These are phyloP conservation scores for Elaeis guineensis DNA, from an alignment of 176 grass and related monocot species.

Conservation along the genomic window DNA sequence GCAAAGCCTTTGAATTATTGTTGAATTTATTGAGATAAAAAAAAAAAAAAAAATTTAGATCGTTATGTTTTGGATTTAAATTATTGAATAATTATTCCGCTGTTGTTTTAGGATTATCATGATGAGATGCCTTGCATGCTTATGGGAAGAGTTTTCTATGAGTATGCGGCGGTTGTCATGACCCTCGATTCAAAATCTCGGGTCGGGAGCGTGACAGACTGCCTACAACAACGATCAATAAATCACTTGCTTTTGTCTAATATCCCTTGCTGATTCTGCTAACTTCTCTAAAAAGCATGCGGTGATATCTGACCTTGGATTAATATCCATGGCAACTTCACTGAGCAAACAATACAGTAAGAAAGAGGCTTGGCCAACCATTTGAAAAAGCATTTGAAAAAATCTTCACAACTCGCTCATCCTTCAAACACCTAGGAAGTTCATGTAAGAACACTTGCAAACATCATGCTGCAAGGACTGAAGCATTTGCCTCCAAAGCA, in stretches of 20 bases:
- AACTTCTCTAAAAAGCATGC: slow-evolving; percentile 59
- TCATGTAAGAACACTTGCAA: slow-evolving; percentile 79
- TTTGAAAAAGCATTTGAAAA: slow-evolving; percentile 61
- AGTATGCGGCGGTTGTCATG: no score
- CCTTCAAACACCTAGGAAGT: slow-evolving; percentile 53
- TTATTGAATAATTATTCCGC: no score
- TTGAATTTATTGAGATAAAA: no score
- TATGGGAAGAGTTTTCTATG: no score
- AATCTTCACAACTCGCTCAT: slow-evolving; percentile 59
- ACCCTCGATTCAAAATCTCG: no score
- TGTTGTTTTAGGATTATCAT: no score
- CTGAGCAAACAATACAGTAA: slow-evolving; percentile 72
- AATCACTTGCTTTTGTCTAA: slow-evolving; percentile 70
- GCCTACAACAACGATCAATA: no score
- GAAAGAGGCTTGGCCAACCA: slow-evolving; percentile 64
- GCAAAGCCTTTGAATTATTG: no score
- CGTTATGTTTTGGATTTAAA: no score
- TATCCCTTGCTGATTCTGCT: slow-evolving; percentile 33
- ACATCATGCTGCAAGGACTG: slow-evolving; percentile 59
- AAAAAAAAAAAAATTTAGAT: no score
- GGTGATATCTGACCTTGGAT: slow-evolving; percentile 52
- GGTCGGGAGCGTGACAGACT: no score
- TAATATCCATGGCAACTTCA: slow-evolving; percentile 65
- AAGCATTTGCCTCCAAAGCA: slow-evolving; percentile 70
- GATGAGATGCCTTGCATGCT: no score